Base-by-base conservation (phyloP, 1,139 yeast species). In the Geotrichum fermentans region DNA sequence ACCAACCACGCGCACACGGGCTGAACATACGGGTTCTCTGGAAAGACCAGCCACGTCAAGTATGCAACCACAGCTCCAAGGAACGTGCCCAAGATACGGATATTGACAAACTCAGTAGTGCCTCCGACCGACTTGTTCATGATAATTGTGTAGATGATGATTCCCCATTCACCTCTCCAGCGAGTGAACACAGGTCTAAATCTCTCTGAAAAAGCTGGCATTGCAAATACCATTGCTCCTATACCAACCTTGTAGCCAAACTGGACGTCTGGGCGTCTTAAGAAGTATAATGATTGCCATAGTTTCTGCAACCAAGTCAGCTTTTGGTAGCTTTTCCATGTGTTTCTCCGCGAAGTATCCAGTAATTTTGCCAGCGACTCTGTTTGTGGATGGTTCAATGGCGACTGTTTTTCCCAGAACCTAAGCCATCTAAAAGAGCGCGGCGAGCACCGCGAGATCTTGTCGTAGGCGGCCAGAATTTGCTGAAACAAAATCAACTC, bases 121-220 rank as follows among this genome's bases (percentile, higher is more conserved):
- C 95, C 95, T n/a, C 95, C 96, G 16, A 85, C 71, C 0, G 90
- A 82, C 60, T 85, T 85, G 60, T 82, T 84, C 92, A 86, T 85
- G 73, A 87, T 84, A 50, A 87, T 83, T 58, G 87, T 80, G 60
- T 81, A 87, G 0, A 89, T 81, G 11, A 85, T 83, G 35, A 87
- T 67, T 0, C 89, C 83, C 96, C 96, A 87, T 63, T 87, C 96
- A 14, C 85, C 82, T 57, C 92, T 69, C 89, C 90, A 85, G 45
- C 71, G 73, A 44, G 70, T 73, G 58, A 85, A 87, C 0, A 65
- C 56, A 6, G 73, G 71, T 50, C 80, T 72, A 0, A 88, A 75
- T 2, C 63, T 62, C 1, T 82, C 81, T 35, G 78, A 60, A 60
- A 80, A 86, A 2, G 95, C 95, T 51, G 87, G 80, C 0, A 78